These are phyloP conservation scores for Solanum bulbocastanum DNA, from an alignment of 257 asterid species.

Conservation along the genomic window DNA sequence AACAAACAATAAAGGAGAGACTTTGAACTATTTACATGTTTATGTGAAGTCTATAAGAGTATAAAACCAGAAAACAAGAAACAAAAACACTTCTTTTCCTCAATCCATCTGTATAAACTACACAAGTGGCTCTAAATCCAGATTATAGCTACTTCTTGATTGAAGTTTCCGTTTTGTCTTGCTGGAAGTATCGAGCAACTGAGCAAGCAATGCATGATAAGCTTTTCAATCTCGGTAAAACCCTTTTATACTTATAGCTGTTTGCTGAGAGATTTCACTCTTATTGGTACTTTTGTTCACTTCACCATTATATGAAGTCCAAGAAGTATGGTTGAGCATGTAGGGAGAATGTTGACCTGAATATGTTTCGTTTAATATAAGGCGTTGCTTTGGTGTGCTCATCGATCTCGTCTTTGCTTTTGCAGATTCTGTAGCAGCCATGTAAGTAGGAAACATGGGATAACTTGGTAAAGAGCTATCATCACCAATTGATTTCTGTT, in stretches of 20 bases:
- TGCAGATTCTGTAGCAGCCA: slow-evolving; percentile 82
- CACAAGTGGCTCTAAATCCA: neutral
- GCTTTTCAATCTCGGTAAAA: slow-evolving; percentile 8
- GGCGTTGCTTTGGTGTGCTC: slow-evolving; percentile 74
- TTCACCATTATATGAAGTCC: slow-evolving; percentile 39
- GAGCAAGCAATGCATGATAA: neutral
- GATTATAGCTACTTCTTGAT: neutral
- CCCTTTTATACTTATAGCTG: slow-evolving; percentile 10
- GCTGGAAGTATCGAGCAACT: neutral
- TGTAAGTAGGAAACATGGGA: slow-evolving; percentile 58
- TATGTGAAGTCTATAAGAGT: slow-evolving; percentile 8
- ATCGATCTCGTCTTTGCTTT: slow-evolving; percentile 69
- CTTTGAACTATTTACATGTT: slow-evolving; percentile 7
- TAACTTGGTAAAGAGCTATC: slow-evolving; percentile 50
- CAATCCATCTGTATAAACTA: neutral
- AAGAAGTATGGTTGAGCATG: slow-evolving; percentile 41
- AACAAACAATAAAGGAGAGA: neutral
- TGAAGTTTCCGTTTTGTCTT: neutral
- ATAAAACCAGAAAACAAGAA: neutral
- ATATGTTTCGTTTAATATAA: slow-evolving; percentile 39
- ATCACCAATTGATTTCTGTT: slow-evolving; percentile 45
- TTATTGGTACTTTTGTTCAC: slow-evolving; percentile 20
- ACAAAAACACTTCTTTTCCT: neutral
- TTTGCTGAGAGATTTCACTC: slow-evolving; percentile 32
- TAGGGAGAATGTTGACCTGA: slow-evolving; percentile 52